These are phyloP conservation scores for Helotiales sp. DNA, from an alignment of 2,329 filamentous ascomycete genomes.

Conservation along the genomic window DNA sequence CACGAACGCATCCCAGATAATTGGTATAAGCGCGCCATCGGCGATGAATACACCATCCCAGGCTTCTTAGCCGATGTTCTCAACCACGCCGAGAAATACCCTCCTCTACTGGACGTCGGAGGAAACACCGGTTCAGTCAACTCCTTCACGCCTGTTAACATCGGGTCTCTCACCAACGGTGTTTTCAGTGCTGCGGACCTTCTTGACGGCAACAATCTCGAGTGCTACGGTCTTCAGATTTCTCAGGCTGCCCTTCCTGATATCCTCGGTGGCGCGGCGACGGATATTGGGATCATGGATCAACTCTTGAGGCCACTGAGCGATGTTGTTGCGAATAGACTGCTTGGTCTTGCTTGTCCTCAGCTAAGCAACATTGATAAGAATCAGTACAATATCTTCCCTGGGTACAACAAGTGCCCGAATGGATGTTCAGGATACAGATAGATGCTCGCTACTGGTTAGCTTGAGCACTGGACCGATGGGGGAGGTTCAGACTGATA, in stretches of 20 bases:
- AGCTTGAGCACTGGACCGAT: no score
- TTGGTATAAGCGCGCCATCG: slow-evolving; percentile 29
- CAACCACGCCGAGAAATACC: slow-evolving; percentile 40
- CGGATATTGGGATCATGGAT: background rate
- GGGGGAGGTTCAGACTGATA: no score
- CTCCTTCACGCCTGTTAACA: slow-evolving; percentile 48
- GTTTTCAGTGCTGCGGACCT: slow-evolving; percentile 44
- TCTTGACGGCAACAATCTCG: slow-evolving; percentile 47
- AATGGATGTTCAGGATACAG: slow-evolving; percentile 1
- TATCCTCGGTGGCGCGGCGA: slow-evolving; percentile 35
- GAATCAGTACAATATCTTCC: background rate
- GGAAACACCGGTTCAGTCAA: slow-evolving; percentile 53
- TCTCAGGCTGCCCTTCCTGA: slow-evolving; percentile 42
- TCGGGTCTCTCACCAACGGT: slow-evolving; percentile 43
- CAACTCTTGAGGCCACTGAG: background rate
- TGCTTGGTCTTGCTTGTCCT: background rate
- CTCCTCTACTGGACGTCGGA: slow-evolving; percentile 48
- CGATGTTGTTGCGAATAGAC: background rate
- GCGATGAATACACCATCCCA: slow-evolving; percentile 42
- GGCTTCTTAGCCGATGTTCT: slow-evolving; percentile 41
- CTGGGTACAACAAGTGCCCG: background rate
- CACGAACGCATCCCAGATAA: slow-evolving; percentile 29
- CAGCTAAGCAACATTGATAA: background rate
- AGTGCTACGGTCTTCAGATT: slow-evolving; percentile 45
- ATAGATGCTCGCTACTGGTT: no score